phyloP scores from a whole-genome alignment of 2,329 filamentous ascomycete species.

The Fusarium sp. region DNA sequence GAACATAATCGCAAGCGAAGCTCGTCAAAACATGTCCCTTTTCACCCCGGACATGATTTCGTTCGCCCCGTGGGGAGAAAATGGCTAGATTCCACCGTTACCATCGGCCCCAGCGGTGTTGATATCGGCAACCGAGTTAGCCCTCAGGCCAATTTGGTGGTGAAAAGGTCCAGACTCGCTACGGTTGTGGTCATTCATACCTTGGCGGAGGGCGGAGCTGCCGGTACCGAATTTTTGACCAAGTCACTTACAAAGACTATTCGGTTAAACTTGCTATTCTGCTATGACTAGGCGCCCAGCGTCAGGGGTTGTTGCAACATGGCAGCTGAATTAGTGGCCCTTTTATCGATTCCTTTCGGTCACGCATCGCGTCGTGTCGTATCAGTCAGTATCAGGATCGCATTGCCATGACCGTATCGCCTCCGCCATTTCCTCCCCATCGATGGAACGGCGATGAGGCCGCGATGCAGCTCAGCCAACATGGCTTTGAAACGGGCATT shows the following conservation, averaged over 20 bases:
- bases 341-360: constrained; percentile 12
- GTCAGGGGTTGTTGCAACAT: constrained; percentile 1
- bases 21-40: background rate
- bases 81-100: background rate
- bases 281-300: background rate
- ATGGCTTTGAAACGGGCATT: background rate
- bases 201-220: constrained; percentile 16
- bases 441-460: background rate
- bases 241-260: constrained; percentile 9
- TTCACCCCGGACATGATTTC: background rate
- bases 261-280: constrained; percentile 24
- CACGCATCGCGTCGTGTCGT: background rate
- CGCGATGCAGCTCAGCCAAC: background rate
- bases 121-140: background rate
- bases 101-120: background rate
- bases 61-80: background rate
- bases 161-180: constrained; percentile 3
- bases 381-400: constrained; percentile 1
- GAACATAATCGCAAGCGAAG: background rate
- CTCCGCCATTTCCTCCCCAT: background rate
- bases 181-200: background rate
- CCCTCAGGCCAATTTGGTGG: background rate
- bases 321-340: background rate
- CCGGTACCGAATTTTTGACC: constrained; percentile 14
- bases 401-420: background rate